Evolutionary conservation across 2,329 filamentous ascomycete genomes (phyloP), one percentile per base, ranked within the genome.

Genomic region (Xylariaceae sp.): DNA sequence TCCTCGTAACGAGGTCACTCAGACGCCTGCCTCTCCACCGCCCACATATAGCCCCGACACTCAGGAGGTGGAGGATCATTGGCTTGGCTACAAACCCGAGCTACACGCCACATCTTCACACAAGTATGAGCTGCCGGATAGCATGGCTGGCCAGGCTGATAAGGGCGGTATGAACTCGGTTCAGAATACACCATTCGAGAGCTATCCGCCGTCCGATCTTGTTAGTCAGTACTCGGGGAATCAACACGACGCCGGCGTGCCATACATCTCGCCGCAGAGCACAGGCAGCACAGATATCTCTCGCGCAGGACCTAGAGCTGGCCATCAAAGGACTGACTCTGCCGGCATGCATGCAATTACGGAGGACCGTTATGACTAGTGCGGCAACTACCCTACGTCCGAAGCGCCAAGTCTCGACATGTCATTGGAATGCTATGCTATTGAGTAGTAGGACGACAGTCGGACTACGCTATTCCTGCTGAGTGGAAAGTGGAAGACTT

Each of bases 51-150:
- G 47, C 19, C 49, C 48, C 15, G 51, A 53, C 15, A 33, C 48
- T 1, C 38, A 47, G 39, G 38, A 48, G 1, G 47, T 51, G 30
- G 48, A 45, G 49, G 52, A 50, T 35, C 53, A 50, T 18, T 53
- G 51, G 51, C 45, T 47, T 9, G 32, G 45, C 10, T 51, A 50
- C 22, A 59, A 59, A 41, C 55, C 58, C 1, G 57, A 59, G 45
- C 55, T 60, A 11, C 52, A 54, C 30, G 54, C 47, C 15, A 53
- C 57, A 11, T 46, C 56, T n/a, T 47, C 53, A 6, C 32, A 49
- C n/a, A 57, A 56, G 44, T 49, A 41, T 9, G 58, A 60, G 51
- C 46, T 60, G 4, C 40, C 54, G 1, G 51, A 51, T 2, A 54
- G 56, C 2, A 14, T 36, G 17, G 6, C 40, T 12, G 27, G 7